Conservation (phyloP, 768 basidiomycete species). For the Gautieria morchelliformis region DNA sequence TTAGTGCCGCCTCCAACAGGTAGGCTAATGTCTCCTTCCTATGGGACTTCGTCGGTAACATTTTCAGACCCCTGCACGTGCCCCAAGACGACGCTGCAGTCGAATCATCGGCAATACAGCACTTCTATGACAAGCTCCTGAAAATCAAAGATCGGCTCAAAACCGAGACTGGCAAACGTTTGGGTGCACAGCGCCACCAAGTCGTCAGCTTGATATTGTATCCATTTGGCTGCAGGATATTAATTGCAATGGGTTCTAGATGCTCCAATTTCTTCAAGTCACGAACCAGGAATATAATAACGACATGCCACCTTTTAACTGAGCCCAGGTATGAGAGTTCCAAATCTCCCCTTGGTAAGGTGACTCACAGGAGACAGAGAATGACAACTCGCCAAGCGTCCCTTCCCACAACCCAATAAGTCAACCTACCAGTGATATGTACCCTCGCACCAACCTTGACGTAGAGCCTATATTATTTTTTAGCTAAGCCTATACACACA, state of each 20-base stretch:
- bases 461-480: too few species aligned
- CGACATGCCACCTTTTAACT: not conserved
- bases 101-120: conserved; percentile 52
- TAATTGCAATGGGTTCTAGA: conserved; percentile 27
- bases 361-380: too few species aligned
- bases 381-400: too few species aligned
- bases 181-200: conserved; percentile 66
- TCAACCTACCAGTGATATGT: too few species aligned
- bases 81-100: conserved; percentile 37
- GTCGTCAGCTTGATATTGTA: conserved; percentile 36
- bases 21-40: conserved; percentile 18
- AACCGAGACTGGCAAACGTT: conserved; percentile 55
- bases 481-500: too few species aligned
- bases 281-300: conserved; percentile 23
- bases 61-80: conserved; percentile 31
- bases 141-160: conserved; percentile 68
- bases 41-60: not conserved
- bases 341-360: too few species aligned
- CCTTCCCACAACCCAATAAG: too few species aligned
- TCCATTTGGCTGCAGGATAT: not conserved
- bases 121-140: conserved; percentile 82
- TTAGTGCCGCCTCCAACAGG: conserved; percentile 44
- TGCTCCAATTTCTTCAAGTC: conserved; percentile 51
- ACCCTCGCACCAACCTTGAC: too few species aligned
- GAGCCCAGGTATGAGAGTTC: not conserved